Evolutionary conservation across 2,329 filamentous ascomycete genomes (phyloP), one percentile per base, ranked within the genome.

Genomic region (Fusarium nematophilum): DNA sequence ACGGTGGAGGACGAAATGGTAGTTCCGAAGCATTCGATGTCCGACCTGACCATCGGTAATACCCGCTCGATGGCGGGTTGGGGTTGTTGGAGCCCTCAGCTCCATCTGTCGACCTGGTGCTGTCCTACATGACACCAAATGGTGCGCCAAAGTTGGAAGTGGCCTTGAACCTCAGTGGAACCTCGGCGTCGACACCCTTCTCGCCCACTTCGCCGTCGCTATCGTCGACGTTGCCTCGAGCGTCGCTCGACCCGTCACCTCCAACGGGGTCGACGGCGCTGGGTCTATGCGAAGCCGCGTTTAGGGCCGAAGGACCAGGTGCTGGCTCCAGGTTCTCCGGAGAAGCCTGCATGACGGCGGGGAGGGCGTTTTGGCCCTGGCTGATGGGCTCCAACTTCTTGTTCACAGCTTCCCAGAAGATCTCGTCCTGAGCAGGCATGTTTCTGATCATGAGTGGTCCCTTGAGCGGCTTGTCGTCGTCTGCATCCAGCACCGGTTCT

Each of bases 401-500:
- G 30, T 81, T 79, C 13, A 86, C 69, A 53, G 74, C 73, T 37
- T 75, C 74, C 43, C 83, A 80, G 59, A 86, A 86, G 17, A 81
- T 72, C 62, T 85, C 83, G 53, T 86, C 84, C 42, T 83, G 77
- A 2, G 81, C 81, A 1, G 83, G 83, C 54, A 83, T 81, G 58
- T 86, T 86, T 53, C 79, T 77, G 30, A 86, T 75, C 74, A 82
- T 83, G 43, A 86, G 64, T 8, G 83, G 84, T 0, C 82, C 83
- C 47, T 78, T 81, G 26, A 86, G 73, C 15, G 75, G 72, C 1
- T 70, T 73, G 56, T 86, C 84, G 5, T 80, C 77, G 8, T 70
- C 66, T 5, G 78, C 73, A 23, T 82, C 77, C 27, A 80, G 62
- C 7, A 63, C 61, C 4, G 66, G 66, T 42, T 74, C 69, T 9